Evolutionary conservation across 306 rosid genomes (phyloP), one percentile per base, ranked within the genome.

Genomic region (Gastrolobium villosum): DNA sequence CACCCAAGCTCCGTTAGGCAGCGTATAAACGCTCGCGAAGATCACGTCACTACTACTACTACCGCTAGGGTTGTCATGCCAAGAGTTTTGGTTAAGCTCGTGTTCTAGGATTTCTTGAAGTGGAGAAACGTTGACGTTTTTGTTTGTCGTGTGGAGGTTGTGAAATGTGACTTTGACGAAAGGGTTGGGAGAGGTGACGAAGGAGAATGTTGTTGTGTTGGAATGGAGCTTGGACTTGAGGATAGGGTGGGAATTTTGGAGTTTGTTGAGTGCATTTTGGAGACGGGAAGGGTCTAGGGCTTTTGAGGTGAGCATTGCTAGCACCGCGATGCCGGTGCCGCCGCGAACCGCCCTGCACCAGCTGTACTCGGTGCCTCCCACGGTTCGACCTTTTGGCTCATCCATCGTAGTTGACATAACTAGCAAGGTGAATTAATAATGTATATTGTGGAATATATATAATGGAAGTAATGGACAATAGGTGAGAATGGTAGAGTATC

Each of bases 221-320:
- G 39, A 1, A 4, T 49, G 50, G 34, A 40, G 82, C 2, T 56
- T 40, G 11, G 82, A 78, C 34, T 15, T 15, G 8, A 89, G 93
- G 83, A 91, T 80, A 5, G 92, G 94, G 50, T 84, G 93, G 62
- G 84, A 61, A 30, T 75, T 79, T 71, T 91, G 93, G 48, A 91
- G 79, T 3, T 65, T 61, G 56, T 76, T 64, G 53, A 89, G 83
- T 39, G 92, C 83, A 4, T 43, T 62, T 79, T 87, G 87, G 72
- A 89, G 79, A 15, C 2, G 65, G 1, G 76, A 10, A 30, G 75
- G 30, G 3, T 79, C 30, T 0, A 70, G 83, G n/a, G 77, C 8
- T 10, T 79, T 84, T 1, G 89, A 56, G 71, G 36, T 13, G 8
- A 44, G 86, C 5, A 91, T 14, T 7, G 87, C 87, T 8, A 91